Conservation (phyloP, 805 yeast species). For the Candida ipomoeae region DNA sequence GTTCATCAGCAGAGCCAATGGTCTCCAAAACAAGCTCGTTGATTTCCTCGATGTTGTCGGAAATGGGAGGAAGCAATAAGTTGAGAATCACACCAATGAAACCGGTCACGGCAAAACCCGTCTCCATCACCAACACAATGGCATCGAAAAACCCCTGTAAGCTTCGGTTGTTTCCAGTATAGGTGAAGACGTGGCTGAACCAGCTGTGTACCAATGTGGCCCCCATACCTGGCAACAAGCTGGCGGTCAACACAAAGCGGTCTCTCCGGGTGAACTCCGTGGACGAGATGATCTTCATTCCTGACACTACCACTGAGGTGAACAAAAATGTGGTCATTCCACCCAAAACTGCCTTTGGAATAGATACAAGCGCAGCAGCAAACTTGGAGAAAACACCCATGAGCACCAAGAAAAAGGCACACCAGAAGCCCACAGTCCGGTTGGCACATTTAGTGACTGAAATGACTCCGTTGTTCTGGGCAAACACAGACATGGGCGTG, state of each 20-base stretch:
- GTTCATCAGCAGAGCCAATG: slow-evolving; percentile 39
- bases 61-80: slow-evolving; percentile 56
- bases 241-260: slow-evolving; percentile 64
- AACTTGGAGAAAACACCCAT: slow-evolving; percentile 13
- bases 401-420: slow-evolving; percentile 10
- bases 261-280: slow-evolving; percentile 68
- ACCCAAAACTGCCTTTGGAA: slow-evolving; percentile 46
- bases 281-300: slow-evolving; percentile 59
- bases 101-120: slow-evolving; percentile 70
- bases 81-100: slow-evolving; percentile 59
- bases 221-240: slow-evolving; percentile 64
- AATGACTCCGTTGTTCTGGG: slow-evolving; percentile 92
- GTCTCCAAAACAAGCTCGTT: slow-evolving; percentile 43
- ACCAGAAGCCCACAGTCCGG: slow-evolving; percentile 11
- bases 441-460: slow-evolving; percentile 77
- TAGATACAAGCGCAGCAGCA: slow-evolving; percentile 12
- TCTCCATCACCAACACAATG: slow-evolving; percentile 63
- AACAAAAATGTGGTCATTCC: slow-evolving; percentile 83
- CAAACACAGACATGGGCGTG: slow-evolving; percentile 86
- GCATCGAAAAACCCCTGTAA: slow-evolving; percentile 65
- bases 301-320: slow-evolving; percentile 73
- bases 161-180: slow-evolving; percentile 54
- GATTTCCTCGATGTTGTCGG: slow-evolving; percentile 45
- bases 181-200: slow-evolving; percentile 63
- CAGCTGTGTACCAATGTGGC: slow-evolving; percentile 60